A percentile compares a stretch with the other conserved stretches of the same genome.
These are phyloP conservation scores for Stereum hirsutum DNA, from an alignment of 1,284 basidiomycete genomes.

Conservation along the genomic window DNA sequence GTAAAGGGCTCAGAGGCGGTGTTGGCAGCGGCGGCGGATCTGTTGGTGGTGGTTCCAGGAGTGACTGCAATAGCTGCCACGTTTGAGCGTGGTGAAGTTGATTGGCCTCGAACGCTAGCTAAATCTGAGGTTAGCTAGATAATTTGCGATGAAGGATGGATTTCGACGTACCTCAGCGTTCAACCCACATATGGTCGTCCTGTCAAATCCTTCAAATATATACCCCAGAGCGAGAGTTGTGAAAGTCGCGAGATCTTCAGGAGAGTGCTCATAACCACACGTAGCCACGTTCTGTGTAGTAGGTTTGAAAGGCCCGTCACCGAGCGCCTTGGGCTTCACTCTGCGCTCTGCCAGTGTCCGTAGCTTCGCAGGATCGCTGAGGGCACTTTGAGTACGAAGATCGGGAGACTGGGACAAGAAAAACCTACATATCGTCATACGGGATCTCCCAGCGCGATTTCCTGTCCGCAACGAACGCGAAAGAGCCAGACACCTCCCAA, in stretches of 20 bases:
- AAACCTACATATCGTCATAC: constrained; percentile 74
- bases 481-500: constrained; percentile 63
- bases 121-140: neutral
- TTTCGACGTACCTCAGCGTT: constrained; percentile 46
- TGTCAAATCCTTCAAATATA: constrained; percentile 46
- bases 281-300: constrained; percentile 47
- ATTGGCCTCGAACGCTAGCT: constrained; percentile 57
- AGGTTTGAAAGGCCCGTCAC: constrained; percentile 39
- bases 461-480: constrained; percentile 63
- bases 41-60: constrained; percentile 42
- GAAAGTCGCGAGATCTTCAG: constrained; percentile 42
- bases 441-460: constrained; percentile 61
- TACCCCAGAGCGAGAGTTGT: constrained; percentile 60
- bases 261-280: constrained; percentile 25
- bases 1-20: constrained; percentile 14
- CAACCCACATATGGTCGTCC: constrained; percentile 37
- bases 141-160: constrained; percentile 3
- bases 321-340: constrained; percentile 36
- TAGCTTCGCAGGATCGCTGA: constrained; percentile 42
- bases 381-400: constrained; percentile 3
- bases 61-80: constrained; percentile 59
- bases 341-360: constrained; percentile 26
- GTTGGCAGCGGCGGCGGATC: constrained; percentile 28
- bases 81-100: constrained; percentile 55
- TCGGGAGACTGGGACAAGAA: constrained; percentile 2